Evolutionary conservation across 305 asterid genomes (phyloP), one percentile per base, ranked within the genome.

Genomic region (Lippia alba): DNA sequence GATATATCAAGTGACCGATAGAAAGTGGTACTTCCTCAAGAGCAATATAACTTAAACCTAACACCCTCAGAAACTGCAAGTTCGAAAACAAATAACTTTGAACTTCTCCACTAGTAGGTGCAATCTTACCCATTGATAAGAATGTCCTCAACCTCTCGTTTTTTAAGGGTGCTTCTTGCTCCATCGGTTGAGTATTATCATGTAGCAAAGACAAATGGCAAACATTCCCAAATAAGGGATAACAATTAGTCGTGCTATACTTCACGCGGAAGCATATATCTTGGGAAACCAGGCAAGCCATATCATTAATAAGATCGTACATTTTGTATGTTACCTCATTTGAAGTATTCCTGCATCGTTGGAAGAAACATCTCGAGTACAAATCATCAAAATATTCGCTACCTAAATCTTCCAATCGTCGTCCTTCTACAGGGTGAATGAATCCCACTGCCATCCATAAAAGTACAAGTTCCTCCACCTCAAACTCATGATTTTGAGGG

Each of bases 391-490:
- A 45, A 15, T 54, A 34, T 3, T 59, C 68, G 7, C 18, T 16
- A 6, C 81, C 87, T 36, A 36, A 36, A 36, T 36, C 41, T 36
- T 36, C 41, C 41, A 36, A 36, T 36, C 41, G 6, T 36, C 12
- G 58, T 20, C 19, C 66, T 56, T 66, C 77, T 40, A 45, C 6
- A 5, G 82, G 69, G 19, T 69, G 62, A 64, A 82, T 45, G 51
- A 79, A 61, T 8, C 84, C 87, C 63, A 79, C 81, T 4, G 77
- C 87, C 78, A 66, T 74, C 84, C 87, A 82, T 44, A 82, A 64
- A 33, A 71, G 69, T 24, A 79, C 84, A 56, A 82, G 59, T 73
- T 79, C 78, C 59, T 57, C 62, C 66, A 45, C 15, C 16, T 70
- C 63, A 64, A 74, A 74, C 70, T 82, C 79, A 40, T 71, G 62